Evolutionary conservation across 768 basidiomycete species (phyloP), one percentile per base, ranked within the genome.

Genomic region (Termitomyces sp.): DNA sequence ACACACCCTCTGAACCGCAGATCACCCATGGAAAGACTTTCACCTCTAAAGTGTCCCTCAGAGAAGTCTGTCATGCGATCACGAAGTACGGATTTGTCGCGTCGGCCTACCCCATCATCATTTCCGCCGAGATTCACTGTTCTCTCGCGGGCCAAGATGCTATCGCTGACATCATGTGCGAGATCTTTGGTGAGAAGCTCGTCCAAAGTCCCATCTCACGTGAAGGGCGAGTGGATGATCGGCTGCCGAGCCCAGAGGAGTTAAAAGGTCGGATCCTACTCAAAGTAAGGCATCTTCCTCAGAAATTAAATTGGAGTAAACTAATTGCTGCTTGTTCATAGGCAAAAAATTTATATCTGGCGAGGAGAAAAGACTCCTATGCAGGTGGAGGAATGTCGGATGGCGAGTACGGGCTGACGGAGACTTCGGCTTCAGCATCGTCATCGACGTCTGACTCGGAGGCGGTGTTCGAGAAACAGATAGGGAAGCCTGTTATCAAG

Each of bases 101-200:
- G 0, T 96, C 94, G 2, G 91, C 94, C 0, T 98, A 95, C 71
- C 97, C 97, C 0, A 82, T 99, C 69, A 92, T 99, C 74, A 91
- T 99, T 54, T 96, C 94, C 4, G 93, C 95, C n/a, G 97, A 99
- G 75, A 83, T 97, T 5, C 96, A 98, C 67, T 97, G 94, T 72
- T 79, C 82, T 2, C 75, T 77, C 5, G 80, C 83, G 39, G 80
- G 84, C 62, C 79, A 85, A 57, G 79, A 81, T 55, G 72, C 73
- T 65, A 75, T 82, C 42, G 80, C 74, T 26, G 71, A 73, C 32
- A 80, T 81, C 56, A 80, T 80, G 79, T 65, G 63, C 1, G 68
- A 74, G 46, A 76, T 79, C 5, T 84, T 84, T 60, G 79, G 79
- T 2, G 78, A 79, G 34, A 66, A 64, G 16, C 65, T 79, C 2